Conservation (phyloP, 176 grass and related monocot species). For the Juncus effusus region DNA sequence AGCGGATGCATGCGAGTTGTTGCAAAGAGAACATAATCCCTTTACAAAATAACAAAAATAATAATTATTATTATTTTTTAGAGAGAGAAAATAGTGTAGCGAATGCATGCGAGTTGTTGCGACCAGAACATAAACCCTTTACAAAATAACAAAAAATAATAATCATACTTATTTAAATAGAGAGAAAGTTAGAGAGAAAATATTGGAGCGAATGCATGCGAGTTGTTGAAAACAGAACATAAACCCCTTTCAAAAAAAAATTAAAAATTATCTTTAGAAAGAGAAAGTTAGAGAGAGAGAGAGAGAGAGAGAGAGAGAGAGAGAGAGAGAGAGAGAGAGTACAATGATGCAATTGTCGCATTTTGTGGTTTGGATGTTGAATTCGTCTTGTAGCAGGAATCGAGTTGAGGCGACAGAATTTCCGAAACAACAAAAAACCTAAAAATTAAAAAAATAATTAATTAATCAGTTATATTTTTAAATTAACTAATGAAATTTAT, state of each 20-base stretch:
- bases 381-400: constrained; percentile 98
- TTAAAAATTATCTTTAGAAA: neutral
- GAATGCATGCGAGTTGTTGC: no score
- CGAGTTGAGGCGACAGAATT: constrained; percentile 96
- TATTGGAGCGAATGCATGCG: no score
- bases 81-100: no score
- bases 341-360: constrained; percentile 99
- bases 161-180: no score
- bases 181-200: no score
- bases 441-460: constrained; percentile 25
- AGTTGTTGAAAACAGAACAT: neutral
- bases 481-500: neutral
- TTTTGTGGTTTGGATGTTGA: constrained; percentile 98
- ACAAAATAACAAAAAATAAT: no score
- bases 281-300: neutral
- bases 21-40: no score
- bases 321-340: constrained; percentile 22
- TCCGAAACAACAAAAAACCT: constrained; percentile 91
- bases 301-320: constrained; percentile 13
- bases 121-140: no score
- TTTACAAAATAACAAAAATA: no score
- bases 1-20: neutral
- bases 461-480: neutral
- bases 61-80: no score
- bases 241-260: neutral